These are phyloP conservation scores for Collybiopsis luxurians DNA, from an alignment of 768 basidiomycete species.

Conservation along the genomic window DNA sequence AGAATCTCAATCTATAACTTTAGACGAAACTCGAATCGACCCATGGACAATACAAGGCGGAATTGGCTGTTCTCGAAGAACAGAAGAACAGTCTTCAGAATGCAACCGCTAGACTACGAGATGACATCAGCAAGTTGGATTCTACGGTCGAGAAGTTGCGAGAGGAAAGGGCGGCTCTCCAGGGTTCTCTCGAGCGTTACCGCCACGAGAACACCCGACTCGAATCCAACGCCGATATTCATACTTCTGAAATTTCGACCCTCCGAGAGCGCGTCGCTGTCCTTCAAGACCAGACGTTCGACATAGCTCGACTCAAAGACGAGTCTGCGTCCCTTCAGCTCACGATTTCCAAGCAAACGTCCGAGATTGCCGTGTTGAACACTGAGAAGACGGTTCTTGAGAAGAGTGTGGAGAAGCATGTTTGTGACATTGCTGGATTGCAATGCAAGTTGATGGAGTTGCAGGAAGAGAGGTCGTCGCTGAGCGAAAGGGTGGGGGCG, in stretches of 20 bases:
- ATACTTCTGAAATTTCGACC: not conserved
- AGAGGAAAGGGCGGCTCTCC: not conserved
- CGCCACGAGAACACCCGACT: not conserved
- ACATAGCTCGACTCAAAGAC: not conserved
- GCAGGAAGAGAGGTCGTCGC: not conserved
- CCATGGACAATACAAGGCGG: conserved; percentile 28
- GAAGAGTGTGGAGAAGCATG: not conserved
- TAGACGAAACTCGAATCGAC: conserved; percentile 3
- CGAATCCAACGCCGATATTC: not conserved
- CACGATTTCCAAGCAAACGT: conserved; percentile 22
- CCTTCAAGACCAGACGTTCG: not conserved
- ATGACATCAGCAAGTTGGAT: conserved; percentile 14
- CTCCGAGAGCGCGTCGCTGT: conserved; percentile 2
- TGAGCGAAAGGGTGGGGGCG: not conserved
- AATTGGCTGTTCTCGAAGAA: conserved; percentile 39
- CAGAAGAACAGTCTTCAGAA: conserved; percentile 30
- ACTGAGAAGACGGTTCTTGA: conserved; percentile 1
- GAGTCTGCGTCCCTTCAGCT: not conserved
- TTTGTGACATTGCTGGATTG: not conserved
- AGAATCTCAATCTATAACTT: too few species aligned
- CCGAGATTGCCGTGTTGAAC: conserved; percentile 3
- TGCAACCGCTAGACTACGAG: not conserved
- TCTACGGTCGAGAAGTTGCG: conserved; percentile 20
- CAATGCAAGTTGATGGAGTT: too few species aligned
- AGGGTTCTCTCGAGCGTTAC: not conserved